Evolutionary conservation across 441 rosid species (phyloP), one percentile per base, ranked within the genome.

Genomic region (Gossypium lobatum): DNA sequence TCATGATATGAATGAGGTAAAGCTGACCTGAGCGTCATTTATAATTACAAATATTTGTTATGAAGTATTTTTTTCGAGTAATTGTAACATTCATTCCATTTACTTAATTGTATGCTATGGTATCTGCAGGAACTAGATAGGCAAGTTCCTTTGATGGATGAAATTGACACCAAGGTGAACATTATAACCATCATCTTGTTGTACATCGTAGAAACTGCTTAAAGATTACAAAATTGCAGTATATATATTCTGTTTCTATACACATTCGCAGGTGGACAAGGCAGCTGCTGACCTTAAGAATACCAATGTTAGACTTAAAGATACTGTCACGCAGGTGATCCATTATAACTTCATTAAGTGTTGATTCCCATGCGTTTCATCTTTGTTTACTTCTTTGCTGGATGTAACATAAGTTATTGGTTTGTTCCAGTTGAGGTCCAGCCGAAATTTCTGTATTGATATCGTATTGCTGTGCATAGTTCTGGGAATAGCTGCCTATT

Each of bases 141-240:
- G 73, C 98, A 95, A 81, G 96, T 91, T 78, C 98, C 98, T 70
- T 76, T 95, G 86, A 88, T 90, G 97, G 99, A 95, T 80, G 97
- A 95, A 86, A 93, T 95, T 71, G 99, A 95, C 83, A 50, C 93
- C 63, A 91, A 91, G 98, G 97, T 88, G 71, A 91, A 91, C 91
- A 92, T 88, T 73, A 72, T 81, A 64, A 8, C 61, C 71, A 55
- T 18, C 46, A 67, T 82, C 25, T 26, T 72, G 17, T 74, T 77
- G 8, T 50, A 16, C 48, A 63, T 26, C 13, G 55, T 18, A 58
- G 50, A n/a, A 71, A 63, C 75, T 37, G 21, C 39, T 60, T 75
- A 69, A 65, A 72, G 62, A 14, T 21, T 48, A n/a, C 58, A 16
- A 14, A 46, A 63, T 31, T 72, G 57, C 39, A 46, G 14, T 70